These are phyloP conservation scores for Pulveroboletus sp. DNA, from an alignment of 768 basidiomycete species.

Conservation along the genomic window DNA sequence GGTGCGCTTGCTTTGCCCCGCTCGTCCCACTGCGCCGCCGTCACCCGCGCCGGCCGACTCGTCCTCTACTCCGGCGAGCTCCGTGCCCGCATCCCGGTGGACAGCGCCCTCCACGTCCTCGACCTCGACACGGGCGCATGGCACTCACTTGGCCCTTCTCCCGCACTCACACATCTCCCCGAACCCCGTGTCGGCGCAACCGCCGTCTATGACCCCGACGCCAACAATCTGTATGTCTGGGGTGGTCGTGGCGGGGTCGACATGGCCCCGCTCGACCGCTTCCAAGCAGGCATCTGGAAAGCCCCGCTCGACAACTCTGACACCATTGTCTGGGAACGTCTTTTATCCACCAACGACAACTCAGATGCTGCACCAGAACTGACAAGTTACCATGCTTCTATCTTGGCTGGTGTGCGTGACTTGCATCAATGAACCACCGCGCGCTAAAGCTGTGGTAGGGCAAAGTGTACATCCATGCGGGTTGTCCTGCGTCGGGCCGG, in stretches of 20 bases:
- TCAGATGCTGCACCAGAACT: conserved; percentile 27
- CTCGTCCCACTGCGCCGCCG: conserved; percentile 41
- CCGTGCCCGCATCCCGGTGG: conserved; percentile 40
- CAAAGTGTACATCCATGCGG: conserved; percentile 39
- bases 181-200: conserved; percentile 24
- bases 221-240: conserved; percentile 37
- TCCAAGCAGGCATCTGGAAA: conserved; percentile 32
- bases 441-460: conserved; percentile 15
- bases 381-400: conserved; percentile 38
- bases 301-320: conserved; percentile 9
- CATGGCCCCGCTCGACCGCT: conserved; percentile 33
- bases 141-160: conserved; percentile 22
- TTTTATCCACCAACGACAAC: conserved; percentile 26
- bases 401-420: conserved; percentile 25
- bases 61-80: conserved; percentile 45
- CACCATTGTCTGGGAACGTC: conserved; percentile 29
- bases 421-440: background rate
- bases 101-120: conserved; percentile 28
- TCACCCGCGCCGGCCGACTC: conserved; percentile 26
- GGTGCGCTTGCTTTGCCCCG: conserved; percentile 26
- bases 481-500: conserved; percentile 38
- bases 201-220: conserved; percentile 16
- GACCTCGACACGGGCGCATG: conserved; percentile 21
- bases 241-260: conserved; percentile 43
- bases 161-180: conserved; percentile 8